Evolutionary conservation across 148 eudicot species (phyloP), one percentile per base, ranked within the genome.

Genomic region (Agrostemma githago): DNA sequence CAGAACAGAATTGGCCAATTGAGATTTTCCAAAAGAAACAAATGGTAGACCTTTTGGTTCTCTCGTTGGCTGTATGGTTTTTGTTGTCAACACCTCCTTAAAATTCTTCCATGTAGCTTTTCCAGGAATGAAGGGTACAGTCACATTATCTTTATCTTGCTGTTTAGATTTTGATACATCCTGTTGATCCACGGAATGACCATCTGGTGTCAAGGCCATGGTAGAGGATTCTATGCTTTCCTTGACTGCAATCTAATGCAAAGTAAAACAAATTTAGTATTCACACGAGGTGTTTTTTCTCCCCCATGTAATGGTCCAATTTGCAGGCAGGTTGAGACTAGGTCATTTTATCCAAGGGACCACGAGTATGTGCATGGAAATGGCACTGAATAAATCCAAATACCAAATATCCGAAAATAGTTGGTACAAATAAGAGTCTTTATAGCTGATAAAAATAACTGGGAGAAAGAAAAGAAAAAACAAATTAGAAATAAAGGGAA

Each of bases 21-120:
- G 69, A 62, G 82, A 69, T 34, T 81, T 86, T 56, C 83, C 88
- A 43, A 76, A 84, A 65, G 85, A 79, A 14, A 88, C 82, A 76
- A 89, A 84, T 82, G 83, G 86, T 65, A 91, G 66, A 68, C 97
- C 97, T 75, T 82, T 88, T 20, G 94, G 94, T 51, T 85, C 65
- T 60, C 72, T 79, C 34, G 68, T 59, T 79, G 82, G 79, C 66
- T 71, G 79, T 65, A 48, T 79, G 44, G 73, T 54, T 60, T 40
- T 40, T 19, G 57, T 66, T 0, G 63, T 66, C 19, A 70, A 72
- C 61, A 46, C 70, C 73, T 65, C 78, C n/a, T n/a, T n/a, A 75
- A 82, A 54, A 42, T 26, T 79, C 38, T 65, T 82, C 21, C 62
- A 44, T 40, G 82, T n/a, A 17, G 71, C 54, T 44, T 41, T 64